phyloP scores from a whole-genome alignment of 768 basidiomycete genomes.

The Nidularia sp. region DNA sequence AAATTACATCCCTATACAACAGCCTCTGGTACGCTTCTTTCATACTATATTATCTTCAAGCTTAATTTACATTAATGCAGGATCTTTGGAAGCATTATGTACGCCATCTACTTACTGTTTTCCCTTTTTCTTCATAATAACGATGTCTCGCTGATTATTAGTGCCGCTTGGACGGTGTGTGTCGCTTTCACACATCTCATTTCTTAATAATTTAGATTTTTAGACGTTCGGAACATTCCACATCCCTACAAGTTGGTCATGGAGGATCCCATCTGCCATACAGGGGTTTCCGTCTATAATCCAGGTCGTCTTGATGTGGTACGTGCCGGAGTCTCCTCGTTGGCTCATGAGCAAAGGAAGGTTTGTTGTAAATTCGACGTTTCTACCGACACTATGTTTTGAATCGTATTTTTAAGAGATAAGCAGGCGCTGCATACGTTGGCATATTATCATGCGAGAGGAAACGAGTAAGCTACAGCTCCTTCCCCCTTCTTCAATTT shows the following conservation, averaged over 20 bases:
- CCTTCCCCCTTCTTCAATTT: background rate
- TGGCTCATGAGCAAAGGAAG: slow-evolving; percentile 18
- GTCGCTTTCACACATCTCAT: background rate
- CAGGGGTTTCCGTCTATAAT: slow-evolving; percentile 23
- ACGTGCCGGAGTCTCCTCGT: slow-evolving; percentile 34
- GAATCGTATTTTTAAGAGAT: slow-evolving; percentile 17
- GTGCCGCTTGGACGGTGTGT: background rate
- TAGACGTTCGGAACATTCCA: slow-evolving; percentile 20
- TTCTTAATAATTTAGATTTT: background rate
- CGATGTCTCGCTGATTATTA: background rate
- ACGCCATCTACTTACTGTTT: background rate
- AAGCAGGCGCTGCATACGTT: slow-evolving; percentile 44
- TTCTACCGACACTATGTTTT: background rate
- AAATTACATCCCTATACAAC: slow-evolving; percentile 16
- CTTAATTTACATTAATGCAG: background rate
- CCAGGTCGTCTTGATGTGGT: slow-evolving; percentile 21
- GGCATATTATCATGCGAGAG: slow-evolving; percentile 54
- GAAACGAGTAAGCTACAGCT: slow-evolving; percentile 26
- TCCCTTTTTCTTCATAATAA: background rate
- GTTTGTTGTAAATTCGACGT: background rate
- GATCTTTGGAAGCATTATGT: background rate
- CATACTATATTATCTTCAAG: background rate
- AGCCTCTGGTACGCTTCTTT: slow-evolving; percentile 11
- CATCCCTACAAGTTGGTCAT: slow-evolving; percentile 24
- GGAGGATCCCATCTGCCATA: slow-evolving; percentile 23